Conservation (phyloP, 1,284 basidiomycete species). For the Cryptococcus sp. region DNA sequence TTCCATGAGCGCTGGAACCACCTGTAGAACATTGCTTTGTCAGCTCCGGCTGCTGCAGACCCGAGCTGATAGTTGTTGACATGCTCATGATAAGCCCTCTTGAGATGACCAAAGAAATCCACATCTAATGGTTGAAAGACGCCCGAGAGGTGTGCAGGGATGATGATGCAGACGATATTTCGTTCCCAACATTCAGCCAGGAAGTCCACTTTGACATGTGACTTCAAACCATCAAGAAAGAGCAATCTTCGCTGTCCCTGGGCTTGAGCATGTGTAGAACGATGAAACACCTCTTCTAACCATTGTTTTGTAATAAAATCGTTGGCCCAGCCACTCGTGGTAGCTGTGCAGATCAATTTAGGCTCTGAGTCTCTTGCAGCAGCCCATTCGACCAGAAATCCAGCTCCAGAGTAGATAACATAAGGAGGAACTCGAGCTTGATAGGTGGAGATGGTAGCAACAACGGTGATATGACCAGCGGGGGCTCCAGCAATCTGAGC, state of each 20-base stretch:
- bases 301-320: conserved; percentile 1
- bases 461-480: conserved; percentile 5
- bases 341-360: background rate
- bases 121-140: conserved; percentile 12
- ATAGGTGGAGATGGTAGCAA: conserved; percentile 2
- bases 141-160: conserved; percentile 7
- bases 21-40: conserved; percentile 6
- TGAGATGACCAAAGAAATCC: conserved; percentile 10
- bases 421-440: conserved; percentile 10
- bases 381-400: conserved; percentile 5
- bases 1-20: conserved; percentile 9
- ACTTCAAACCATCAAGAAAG: conserved; percentile 10
- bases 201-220: conserved; percentile 4
- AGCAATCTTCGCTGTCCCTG: conserved; percentile 3
- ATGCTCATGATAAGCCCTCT: conserved; percentile 2
- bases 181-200: conserved; percentile 9
- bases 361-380: background rate
- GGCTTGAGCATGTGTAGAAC: conserved; percentile 4
- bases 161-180: conserved; percentile 9
- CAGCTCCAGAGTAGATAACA: conserved; percentile 6
- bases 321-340: conserved; percentile 3
- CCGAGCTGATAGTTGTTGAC: conserved; percentile 4
- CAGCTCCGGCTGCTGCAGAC: background rate
- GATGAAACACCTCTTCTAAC: conserved; percentile 6
- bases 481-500: background rate